Evolutionary conservation across 306 rosid species (phyloP).

Genomic region (Ziziphus jujuba): DNA sequence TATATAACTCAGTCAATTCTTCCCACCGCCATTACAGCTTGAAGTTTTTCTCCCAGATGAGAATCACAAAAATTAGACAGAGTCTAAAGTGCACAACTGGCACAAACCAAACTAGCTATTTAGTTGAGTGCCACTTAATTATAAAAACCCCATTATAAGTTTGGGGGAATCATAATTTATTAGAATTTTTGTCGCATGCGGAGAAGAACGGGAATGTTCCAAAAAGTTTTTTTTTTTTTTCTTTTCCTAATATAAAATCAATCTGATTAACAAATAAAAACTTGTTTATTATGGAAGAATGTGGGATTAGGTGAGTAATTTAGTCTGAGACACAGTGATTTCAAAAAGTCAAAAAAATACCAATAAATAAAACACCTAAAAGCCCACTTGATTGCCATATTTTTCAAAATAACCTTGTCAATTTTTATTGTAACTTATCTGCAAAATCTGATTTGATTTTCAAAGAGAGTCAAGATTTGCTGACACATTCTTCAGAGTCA

Average conservation of each 20-base stretch:
- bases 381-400: not conserved
- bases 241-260: not conserved
- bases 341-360: constrained; percentile 16
- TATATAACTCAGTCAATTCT: no score
- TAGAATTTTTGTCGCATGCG: constrained; percentile 20
- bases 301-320: constrained; percentile 24
- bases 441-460: constrained; percentile 4
- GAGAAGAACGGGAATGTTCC: constrained; percentile 8
- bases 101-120: not conserved
- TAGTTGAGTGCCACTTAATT: constrained; percentile 6
- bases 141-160: not conserved
- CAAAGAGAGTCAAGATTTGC: constrained; percentile 32
- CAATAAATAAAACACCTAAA: not conserved
- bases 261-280: not conserved
- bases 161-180: constrained; percentile 5
- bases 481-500: constrained; percentile 12
- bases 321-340: not conserved
- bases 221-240: no score
- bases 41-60: no score
- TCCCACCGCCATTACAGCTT: no score
- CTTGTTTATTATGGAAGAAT: constrained; percentile 1
- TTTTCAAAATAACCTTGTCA: constrained; percentile 25
- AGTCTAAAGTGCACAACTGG: constrained; percentile 1
- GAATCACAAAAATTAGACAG: not conserved
- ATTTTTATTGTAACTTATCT: constrained; percentile 2